These are phyloP conservation scores for Trichophyton equinum DNA, from an alignment of 2,329 filamentous ascomycete species.

Conservation along the genomic window DNA sequence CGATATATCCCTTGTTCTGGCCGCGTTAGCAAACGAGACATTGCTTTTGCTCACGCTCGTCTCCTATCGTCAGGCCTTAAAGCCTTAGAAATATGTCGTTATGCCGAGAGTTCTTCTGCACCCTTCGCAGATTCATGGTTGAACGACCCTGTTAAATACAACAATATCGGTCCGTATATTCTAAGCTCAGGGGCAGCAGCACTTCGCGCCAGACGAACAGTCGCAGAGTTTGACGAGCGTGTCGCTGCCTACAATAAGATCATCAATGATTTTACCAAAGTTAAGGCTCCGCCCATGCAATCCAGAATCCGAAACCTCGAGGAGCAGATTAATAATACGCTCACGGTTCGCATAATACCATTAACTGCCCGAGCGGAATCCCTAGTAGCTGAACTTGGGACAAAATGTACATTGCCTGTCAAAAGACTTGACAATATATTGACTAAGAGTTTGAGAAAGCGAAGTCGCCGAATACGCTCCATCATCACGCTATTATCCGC, in stretches of 20 bases:
- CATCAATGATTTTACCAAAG: conserved; percentile 36
- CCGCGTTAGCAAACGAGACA: conserved; percentile 53
- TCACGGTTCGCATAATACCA: conserved; percentile 50
- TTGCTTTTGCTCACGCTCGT: conserved; percentile 64
- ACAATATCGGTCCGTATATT: conserved; percentile 30
- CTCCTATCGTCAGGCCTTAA: conserved; percentile 81
- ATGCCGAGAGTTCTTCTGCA: conserved; percentile 39
- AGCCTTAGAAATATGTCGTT: conserved; percentile 63
- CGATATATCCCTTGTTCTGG: conserved; percentile 30
- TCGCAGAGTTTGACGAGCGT: conserved; percentile 36
- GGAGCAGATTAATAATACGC: conserved; percentile 34
- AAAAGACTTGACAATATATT: conserved; percentile 72
- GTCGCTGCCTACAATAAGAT: conserved; percentile 33
- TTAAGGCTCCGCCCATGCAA: conserved; percentile 34
- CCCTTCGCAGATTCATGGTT: conserved; percentile 14
- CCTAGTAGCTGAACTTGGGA: conserved; percentile 61
- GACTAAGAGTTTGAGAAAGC: conserved; percentile 53
- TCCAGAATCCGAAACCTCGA: conserved; percentile 33
- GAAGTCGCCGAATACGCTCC: conserved; percentile 63
- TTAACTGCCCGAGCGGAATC: conserved; percentile 70
- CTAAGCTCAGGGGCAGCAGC: conserved; percentile 41
- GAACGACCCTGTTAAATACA: conserved; percentile 18
- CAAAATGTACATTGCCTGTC: conserved; percentile 63
- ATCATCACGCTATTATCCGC: conserved; percentile 65
- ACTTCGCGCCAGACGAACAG: conserved; percentile 41